Percentiles rank a stretch among this genome's conserved stretches.
These are phyloP conservation scores for Panicum miliaceum DNA, from an alignment of 176 grass and related monocot genomes.

Conservation along the genomic window DNA sequence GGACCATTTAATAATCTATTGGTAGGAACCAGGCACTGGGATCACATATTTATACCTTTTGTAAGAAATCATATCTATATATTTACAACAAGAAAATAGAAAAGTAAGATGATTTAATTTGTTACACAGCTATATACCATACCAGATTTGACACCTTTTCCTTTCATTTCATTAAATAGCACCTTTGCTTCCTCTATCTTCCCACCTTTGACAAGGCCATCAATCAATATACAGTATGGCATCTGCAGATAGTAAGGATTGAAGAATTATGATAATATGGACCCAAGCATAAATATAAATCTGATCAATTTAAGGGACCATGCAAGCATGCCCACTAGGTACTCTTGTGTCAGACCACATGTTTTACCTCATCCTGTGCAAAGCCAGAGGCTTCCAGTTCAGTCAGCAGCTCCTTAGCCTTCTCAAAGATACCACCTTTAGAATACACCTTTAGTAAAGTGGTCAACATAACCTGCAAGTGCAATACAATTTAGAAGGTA, in stretches of 20 bases:
- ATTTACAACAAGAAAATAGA: conserved; percentile 33
- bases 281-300: conserved; percentile 31
- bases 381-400: conserved; percentile 83
- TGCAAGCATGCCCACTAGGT: conserved; percentile 9
- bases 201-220: conserved; percentile 86
- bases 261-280: conserved; percentile 26
- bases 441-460: conserved; percentile 98
- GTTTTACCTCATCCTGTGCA: conserved; percentile 87
- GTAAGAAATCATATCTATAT: neutral
- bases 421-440: conserved; percentile 91
- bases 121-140: conserved; percentile 8
- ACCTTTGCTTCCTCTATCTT: conserved; percentile 66
- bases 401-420: conserved; percentile 71
- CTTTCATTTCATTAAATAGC: conserved; percentile 79
- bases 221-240: conserved; percentile 90
- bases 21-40: conserved; percentile 7
- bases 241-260: conserved; percentile 56
- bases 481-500: conserved; percentile 25
- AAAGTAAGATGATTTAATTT: neutral
- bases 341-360: conserved; percentile 16
- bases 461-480: conserved; percentile 79
- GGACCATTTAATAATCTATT: neutral
- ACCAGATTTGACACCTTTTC: conserved; percentile 84
- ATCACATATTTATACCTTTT: conserved; percentile 9
- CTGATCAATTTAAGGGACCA: conserved; percentile 3